A percentile compares a stretch with the other conserved stretches of the same genome.
These are phyloP conservation scores for Malassezia dermatis DNA, from an alignment of 1,284 basidiomycete genomes.

Conservation along the genomic window DNA sequence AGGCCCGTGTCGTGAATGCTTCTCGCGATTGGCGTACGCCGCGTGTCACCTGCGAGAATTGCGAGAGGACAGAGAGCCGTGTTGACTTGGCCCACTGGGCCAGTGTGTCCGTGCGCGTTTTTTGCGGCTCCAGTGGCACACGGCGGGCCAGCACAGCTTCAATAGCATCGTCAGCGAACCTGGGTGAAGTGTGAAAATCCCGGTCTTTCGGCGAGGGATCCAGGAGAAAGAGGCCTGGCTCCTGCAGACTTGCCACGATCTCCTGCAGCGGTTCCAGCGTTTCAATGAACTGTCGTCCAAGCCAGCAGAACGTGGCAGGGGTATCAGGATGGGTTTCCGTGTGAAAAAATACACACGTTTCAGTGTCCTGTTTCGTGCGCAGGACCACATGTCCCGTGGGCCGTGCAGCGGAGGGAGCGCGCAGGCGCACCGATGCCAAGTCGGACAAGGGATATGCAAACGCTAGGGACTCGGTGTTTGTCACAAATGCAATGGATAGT, in stretches of 20 bases:
- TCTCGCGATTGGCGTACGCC: slow-evolving; percentile 35
- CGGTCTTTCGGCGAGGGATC: slow-evolving; percentile 82
- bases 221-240: slow-evolving; percentile 72
- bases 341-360: slow-evolving; percentile 9
- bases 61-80: slow-evolving; percentile 34
- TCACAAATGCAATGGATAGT: neutral
- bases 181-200: slow-evolving; percentile 59
- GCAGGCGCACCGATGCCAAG: slow-evolving; percentile 28
- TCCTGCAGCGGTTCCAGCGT: slow-evolving; percentile 55
- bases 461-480: slow-evolving; percentile 15
- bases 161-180: slow-evolving; percentile 48
- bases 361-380: slow-evolving; percentile 25
- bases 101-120: slow-evolving; percentile 21
- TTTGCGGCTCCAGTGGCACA: neutral
- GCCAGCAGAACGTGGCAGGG: slow-evolving; percentile 38
- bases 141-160: slow-evolving; percentile 16
- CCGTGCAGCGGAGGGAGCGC: neutral
- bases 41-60: slow-evolving; percentile 40
- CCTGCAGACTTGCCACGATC: slow-evolving; percentile 65
- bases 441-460: slow-evolving; percentile 43
- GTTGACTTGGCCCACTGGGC: slow-evolving; percentile 36
- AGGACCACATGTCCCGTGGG: neutral
- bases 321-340: slow-evolving; percentile 48
- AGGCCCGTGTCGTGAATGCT: slow-evolving; percentile 30
- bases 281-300: slow-evolving; percentile 56